Evolutionary conservation across 805 yeast genomes (phyloP), one percentile per base, ranked within the genome.

Genomic region (Debaryomyces tyrocola): DNA sequence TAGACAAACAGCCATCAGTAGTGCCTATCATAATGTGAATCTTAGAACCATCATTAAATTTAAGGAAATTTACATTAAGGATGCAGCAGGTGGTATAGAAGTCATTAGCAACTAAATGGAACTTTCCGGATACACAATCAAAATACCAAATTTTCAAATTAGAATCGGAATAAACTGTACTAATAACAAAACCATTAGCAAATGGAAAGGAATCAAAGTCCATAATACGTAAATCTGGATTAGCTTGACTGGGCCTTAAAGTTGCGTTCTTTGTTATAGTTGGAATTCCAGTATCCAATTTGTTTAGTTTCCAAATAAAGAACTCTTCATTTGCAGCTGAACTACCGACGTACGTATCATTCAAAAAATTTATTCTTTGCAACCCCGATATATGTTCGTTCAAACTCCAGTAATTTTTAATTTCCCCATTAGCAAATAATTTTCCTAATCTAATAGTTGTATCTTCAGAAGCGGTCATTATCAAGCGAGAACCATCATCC

Each of bases 261-360:
- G 79, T 66, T 4, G 84, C 78, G 39, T 67, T 67, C 34, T 82
- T 73, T 0, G 59, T 59, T 20, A 85, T 74, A 24, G 77, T 73
- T 0, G 85, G 82, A 11, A 60, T 59, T 12, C 56, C 63, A 7
- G 61, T 49, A 9, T 50, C 45, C 8, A 61, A 50, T 4, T 67
- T 64, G 31, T 71, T 63, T 1, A 90, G 52, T 47, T 77, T 78
- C 99, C 99, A 94, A 6, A 89, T 67, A 51, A 79, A 78, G 38
- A 94, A 77, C 66, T 94, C 99, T 62, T 94, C 99, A 58, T 94
- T 80, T 0, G 96, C 95, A 18, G 91, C 87, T 2, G 88, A 78
- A 47, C 71, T 67, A 51, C 49, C 84, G 51, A 54, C 69, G 66
- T 29, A 62, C 2, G 62, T 72, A 0, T 78, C 69, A 52, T 75